phyloP scores from a whole-genome alignment of 2,329 filamentous ascomycete genomes.

The Xylaria sp. region DNA sequence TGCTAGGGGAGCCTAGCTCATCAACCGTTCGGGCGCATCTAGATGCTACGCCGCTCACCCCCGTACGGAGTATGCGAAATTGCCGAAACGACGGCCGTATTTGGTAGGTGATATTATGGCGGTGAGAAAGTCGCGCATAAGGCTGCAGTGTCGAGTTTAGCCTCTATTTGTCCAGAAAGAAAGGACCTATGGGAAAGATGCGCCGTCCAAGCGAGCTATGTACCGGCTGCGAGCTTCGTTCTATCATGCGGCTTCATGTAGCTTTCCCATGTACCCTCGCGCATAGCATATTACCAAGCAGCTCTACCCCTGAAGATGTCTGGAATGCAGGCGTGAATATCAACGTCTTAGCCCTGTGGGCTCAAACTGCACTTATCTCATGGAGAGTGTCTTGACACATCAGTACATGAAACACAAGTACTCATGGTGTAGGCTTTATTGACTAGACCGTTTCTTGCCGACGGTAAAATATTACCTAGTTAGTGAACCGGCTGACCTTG shows the following conservation, averaged over 20 bases:
- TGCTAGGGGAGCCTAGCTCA: not conserved
- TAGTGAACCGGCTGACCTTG: not conserved
- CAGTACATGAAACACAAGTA: not conserved
- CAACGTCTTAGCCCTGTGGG: not conserved
- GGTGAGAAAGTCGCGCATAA: slow-evolving; percentile 9
- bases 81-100: not conserved
- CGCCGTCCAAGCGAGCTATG: not conserved
- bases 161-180: not conserved
- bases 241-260: not conserved
- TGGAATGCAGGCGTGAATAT: not conserved
- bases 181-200: not conserved
- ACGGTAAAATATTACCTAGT: not conserved
- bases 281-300: not conserved
- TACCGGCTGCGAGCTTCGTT: not conserved
- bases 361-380: not conserved
- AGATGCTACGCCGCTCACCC: slow-evolving; percentile 1
- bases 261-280: not conserved
- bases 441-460: not conserved
- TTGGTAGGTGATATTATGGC: slow-evolving; percentile 1
- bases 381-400: no score
- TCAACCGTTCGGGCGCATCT: slow-evolving; percentile 1
- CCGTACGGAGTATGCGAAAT: not conserved
- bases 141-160: not conserved
- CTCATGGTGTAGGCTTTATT: not conserved
- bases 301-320: not conserved